Percentiles rank a stretch among this genome's conserved stretches.
phyloP scores from a whole-genome alignment of 371 early-diverging fungal genomes.

The Saksenaea oblongispora region DNA sequence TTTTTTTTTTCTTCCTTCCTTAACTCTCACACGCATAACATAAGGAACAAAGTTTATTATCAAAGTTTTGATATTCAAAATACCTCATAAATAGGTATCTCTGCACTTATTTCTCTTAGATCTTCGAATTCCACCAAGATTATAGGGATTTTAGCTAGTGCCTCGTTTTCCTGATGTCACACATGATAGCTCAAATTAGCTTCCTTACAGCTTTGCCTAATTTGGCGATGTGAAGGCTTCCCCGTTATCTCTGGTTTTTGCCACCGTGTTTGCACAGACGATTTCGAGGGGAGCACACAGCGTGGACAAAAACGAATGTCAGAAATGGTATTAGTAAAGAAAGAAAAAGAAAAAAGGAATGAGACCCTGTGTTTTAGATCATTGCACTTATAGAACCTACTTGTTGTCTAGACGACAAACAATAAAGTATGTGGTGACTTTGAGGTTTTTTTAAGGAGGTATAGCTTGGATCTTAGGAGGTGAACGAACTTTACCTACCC shows the following conservation, averaged over 20 bases:
- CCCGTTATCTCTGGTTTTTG: background rate
- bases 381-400: background rate
- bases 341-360: background rate
- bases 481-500: background rate
- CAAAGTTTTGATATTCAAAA: background rate
- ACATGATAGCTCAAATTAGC: background rate
- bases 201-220: background rate
- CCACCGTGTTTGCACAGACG: constrained; percentile 3
- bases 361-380: background rate
- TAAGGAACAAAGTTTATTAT: background rate
- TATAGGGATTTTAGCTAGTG: background rate
- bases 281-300: background rate
- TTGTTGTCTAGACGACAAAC: background rate
- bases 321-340: background rate
- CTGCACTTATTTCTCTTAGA: too few species aligned
- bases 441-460: background rate
- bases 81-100: too few species aligned
- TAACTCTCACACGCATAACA: background rate
- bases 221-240: background rate
- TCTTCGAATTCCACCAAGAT: background rate
- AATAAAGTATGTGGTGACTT: constrained; percentile 1
- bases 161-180: background rate
- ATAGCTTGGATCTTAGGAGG: background rate
- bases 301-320: background rate
- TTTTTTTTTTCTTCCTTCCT: background rate